Evolutionary conservation across 2,329 filamentous ascomycete species (phyloP), one percentile per base, ranked within the genome.

Genomic region (Dactylellina sp.): DNA sequence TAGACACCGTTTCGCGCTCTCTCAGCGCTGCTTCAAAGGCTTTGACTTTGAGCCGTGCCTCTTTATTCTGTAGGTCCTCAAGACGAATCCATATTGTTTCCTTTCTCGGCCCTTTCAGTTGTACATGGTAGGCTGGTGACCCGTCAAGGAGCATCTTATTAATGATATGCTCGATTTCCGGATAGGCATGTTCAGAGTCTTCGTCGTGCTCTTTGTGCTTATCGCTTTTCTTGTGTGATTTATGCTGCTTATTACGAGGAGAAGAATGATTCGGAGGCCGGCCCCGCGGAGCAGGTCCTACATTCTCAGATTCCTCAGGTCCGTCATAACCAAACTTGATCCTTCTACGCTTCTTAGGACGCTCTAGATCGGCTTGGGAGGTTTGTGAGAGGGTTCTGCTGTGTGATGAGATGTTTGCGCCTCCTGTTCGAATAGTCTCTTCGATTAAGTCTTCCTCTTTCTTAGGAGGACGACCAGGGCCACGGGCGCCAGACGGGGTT

Each of bases 331-430:
- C 68, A 12, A 65, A 40, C 9, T 37, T 14, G 24, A 74, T 60
- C 16, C 70, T 65, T 55, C 70, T 61, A 9, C 70, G 70, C 42
- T 74, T 74, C 32, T 66, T 74, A 49, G 70, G 70, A 20, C 55
- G 70, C 24, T 61, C 70, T 14, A 35, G 39, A 16, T 56, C 40
- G 1, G 24, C 9, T 47, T 55, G 55, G 7, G 46, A 35, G 7
- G 40, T 18, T 9, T 42, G 37, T 9, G 53, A 63, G 47, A 72
- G 52, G 11, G 25, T 72, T 42, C 55, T 35, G 20, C 28, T 62
- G 59, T 64, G 61, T 1, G 53, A 52, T 12, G 60, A 14, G 40
- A 66, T 52, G n/a, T 74, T 66, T 12, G 55, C 61, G 5, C 70
- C 61, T 4, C 46, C 56, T 0, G 50, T 61, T 32, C 61, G 56